Conservation (phyloP, 148 eudicot species). For the Dysphania ambrosioides region DNA sequence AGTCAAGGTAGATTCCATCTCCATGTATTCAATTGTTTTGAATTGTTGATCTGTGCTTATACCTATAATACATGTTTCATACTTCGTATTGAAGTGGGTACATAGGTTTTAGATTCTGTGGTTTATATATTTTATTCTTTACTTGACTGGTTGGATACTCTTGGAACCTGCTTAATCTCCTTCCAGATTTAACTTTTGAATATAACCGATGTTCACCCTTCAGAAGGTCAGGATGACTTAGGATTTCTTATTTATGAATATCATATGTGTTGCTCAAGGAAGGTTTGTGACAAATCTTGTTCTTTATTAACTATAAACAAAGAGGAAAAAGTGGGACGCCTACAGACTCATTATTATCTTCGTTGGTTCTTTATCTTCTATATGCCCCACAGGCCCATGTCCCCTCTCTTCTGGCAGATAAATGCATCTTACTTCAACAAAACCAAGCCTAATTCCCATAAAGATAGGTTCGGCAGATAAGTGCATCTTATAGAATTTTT, state of each 20-base stretch:
- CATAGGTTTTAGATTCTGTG: slow-evolving; percentile 9
- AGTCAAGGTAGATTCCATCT: slow-evolving; percentile 47
- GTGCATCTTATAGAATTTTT: no score
- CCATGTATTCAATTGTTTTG: background rate
- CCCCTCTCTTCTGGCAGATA: no score
- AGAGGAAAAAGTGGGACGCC: background rate
- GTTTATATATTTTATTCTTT: slow-evolving; percentile 3
- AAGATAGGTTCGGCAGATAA: no score
- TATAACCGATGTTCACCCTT: background rate
- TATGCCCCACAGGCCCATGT: no score
- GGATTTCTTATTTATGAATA: background rate
- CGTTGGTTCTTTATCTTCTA: no score
- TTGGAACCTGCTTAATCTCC: background rate
- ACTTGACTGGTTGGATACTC: slow-evolving; percentile 14
- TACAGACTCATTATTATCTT: no score
- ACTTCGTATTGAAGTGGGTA: no score
- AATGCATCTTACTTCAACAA: background rate
- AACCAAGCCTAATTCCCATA: no score
- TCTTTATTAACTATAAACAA: background rate
- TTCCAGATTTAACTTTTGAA: background rate
- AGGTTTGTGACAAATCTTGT: background rate
- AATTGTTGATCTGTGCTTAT: background rate
- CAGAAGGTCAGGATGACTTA: background rate
- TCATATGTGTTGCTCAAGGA: background rate
- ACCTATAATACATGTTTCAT: background rate